A percentile compares a stretch with the other conserved stretches of the same genome.
Conservation (phyloP, 1,284 basidiomycete genomes). For the Pseudozyma tsukubaensis region DNA sequence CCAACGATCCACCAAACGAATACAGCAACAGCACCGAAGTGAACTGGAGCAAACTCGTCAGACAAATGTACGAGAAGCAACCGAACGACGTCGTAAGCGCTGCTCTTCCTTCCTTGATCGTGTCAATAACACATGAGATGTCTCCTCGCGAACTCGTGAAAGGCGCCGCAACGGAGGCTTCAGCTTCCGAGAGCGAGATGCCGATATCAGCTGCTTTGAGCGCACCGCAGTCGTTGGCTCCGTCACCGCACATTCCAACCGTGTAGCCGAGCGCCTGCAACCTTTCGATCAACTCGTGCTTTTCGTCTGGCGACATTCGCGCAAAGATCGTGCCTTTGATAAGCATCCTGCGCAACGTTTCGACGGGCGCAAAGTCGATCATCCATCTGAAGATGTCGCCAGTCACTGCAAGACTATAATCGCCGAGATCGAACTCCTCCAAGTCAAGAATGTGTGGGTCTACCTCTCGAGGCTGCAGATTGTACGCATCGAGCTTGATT, state of each 20-base stretch:
- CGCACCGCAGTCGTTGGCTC: constrained; percentile 98
- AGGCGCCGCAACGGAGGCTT: constrained; percentile 98
- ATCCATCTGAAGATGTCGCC: constrained; percentile 99
- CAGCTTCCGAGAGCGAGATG: constrained; percentile 94
- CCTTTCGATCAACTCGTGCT: constrained; percentile 96
- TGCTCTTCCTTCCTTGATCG: constrained; percentile 88
- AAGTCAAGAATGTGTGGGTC: constrained; percentile 63
- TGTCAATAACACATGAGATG: constrained; percentile 94
- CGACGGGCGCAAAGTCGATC: constrained; percentile 91
- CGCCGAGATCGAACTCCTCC: constrained; percentile 72
- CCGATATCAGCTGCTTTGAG: constrained; percentile 98
- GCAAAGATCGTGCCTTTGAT: constrained; percentile 97
- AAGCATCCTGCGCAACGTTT: constrained; percentile 77
- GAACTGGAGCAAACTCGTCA: constrained; percentile 73
- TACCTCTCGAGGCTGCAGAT: constrained; percentile 73
- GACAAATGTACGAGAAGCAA: constrained; percentile 93
- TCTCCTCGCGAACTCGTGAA: constrained; percentile 95
- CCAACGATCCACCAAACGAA: constrained; percentile 93
- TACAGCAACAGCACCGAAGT: constrained; percentile 87
- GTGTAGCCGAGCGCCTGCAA: constrained; percentile 93
- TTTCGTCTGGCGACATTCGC: constrained; percentile 99
- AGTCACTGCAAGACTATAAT: constrained; percentile 91
- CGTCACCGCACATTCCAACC: constrained; percentile 98
- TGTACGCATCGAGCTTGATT: constrained; percentile 87
- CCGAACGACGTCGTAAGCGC: constrained; percentile 97